Evolutionary conservation across 1,139 yeast genomes (phyloP), one percentile per base, ranked within the genome.

Genomic region (Debaryomyces fabryi): DNA sequence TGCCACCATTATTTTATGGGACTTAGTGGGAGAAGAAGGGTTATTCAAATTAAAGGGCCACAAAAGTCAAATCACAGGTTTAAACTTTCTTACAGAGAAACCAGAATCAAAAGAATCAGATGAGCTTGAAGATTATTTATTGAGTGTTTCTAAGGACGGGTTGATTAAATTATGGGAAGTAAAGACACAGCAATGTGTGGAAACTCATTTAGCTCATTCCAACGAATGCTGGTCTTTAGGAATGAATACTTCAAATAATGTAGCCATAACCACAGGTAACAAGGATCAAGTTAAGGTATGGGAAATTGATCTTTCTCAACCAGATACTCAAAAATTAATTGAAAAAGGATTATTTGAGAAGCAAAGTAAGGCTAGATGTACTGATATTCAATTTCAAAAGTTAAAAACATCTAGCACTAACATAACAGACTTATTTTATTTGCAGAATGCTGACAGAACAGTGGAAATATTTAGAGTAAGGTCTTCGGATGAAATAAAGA

Each of bases 181-280:
- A 55, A 86, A 84, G 60, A 74, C 95, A 10, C 92, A 88, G 63
- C 96, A 90, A 64, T 90, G 97, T 69, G 75, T 91, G 13, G 99
- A 93, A 65, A 91, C 98, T 0, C 98, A 91, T 65, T 83, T 92
- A 53, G 97, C 98, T 1, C 97, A 91, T 63, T 79, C 89, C 13
- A 91, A 91, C 53, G 98, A 93, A 67, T 89, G 97, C 69, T 92
- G 98, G 98, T 72, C 89, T 3, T 67, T 90, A 64, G 88, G 83
- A 1, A 65, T 84, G 27, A 69, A 69, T 49, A 48, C 53, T 2
- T 63, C 63, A 21, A 65, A 66, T 20, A 68, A 76, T 58, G 50
- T 84, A 52, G 64, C 81, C 24, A 69, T 91, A 15, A 91, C 97
- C 1, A 78, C 87, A 33, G 95, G 97, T 36, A 80, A 83, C 56